Percentiles rank a stretch among this genome's conserved stretches.
phyloP scores from a whole-genome alignment of 805 yeast species.

The Teunomyces barrocoloradensis region DNA sequence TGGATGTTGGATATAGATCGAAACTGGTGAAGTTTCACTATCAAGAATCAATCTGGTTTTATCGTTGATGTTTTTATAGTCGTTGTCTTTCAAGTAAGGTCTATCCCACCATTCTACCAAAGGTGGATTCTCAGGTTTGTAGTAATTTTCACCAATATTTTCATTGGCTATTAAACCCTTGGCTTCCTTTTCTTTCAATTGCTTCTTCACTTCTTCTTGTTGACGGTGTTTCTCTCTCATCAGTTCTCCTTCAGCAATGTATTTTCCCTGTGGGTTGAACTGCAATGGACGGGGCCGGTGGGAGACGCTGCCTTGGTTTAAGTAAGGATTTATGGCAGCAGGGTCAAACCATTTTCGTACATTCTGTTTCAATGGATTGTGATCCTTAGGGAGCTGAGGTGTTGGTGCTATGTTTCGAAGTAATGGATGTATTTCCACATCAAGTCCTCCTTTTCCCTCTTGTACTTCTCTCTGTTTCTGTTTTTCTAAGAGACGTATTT shows the following conservation, averaged over 20 bases:
- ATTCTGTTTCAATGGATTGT: constrained; percentile 30
- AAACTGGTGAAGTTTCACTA: constrained; percentile 49
- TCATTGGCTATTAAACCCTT: constrained; percentile 52
- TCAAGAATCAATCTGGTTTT: constrained; percentile 26
- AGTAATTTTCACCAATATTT: constrained; percentile 55
- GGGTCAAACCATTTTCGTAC: constrained; percentile 31
- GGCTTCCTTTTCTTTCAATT: constrained; percentile 21
- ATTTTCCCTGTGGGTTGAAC: constrained; percentile 66
- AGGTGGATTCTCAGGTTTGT: constrained; percentile 53
- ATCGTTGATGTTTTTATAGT: constrained; percentile 35
- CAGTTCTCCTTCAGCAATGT: constrained; percentile 51
- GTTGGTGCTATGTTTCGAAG: constrained; percentile 25
- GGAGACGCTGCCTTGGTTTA: constrained; percentile 20
- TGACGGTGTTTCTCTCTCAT: constrained; percentile 38
- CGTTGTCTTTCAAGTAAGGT: constrained; percentile 44
- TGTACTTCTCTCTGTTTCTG: not conserved
- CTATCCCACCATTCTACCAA: constrained; percentile 88
- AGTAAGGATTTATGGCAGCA: constrained; percentile 36
- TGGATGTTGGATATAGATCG: constrained; percentile 82
- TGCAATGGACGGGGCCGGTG: constrained; percentile 34
- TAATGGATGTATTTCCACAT: constrained; percentile 38
- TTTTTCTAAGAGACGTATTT: constrained; percentile 7
- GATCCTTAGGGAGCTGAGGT: constrained; percentile 23
- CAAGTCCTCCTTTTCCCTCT: constrained; percentile 22
- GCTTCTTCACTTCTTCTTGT: constrained; percentile 13